Conservation (phyloP, 140 eudicot species). For the Stevia rebaudiana region DNA sequence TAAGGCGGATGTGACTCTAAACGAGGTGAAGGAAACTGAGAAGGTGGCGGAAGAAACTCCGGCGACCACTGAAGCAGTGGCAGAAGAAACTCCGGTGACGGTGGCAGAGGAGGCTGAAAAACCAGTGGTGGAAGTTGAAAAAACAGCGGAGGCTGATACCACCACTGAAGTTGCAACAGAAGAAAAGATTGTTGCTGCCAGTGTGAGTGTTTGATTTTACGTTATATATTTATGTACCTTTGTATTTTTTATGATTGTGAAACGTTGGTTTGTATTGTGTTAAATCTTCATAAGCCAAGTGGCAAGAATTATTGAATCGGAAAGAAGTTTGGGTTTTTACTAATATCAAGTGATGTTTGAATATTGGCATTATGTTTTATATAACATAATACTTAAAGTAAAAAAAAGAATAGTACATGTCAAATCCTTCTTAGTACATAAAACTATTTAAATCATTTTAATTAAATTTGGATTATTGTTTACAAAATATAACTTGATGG, state of each 20-base stretch:
- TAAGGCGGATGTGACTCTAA: not conserved
- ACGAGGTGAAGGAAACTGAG: slow-evolving; percentile 19
- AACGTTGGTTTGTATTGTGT: slow-evolving; percentile 16
- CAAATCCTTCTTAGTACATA: too few relatives aligned
- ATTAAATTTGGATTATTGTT: too few relatives aligned
- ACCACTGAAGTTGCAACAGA: slow-evolving; percentile 23
- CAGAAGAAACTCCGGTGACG: not conserved
- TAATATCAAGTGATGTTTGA: not conserved
- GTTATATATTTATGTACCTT: slow-evolving; percentile 1
- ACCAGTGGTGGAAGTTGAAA: slow-evolving; percentile 10
- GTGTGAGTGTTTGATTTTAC: slow-evolving; percentile 1
- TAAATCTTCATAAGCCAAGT: slow-evolving; percentile 16
- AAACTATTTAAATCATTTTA: too few relatives aligned
- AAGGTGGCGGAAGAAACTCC: slow-evolving; percentile 8
- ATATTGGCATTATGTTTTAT: not conserved
- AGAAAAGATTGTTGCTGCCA: too few relatives aligned
- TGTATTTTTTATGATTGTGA: slow-evolving; percentile 13
- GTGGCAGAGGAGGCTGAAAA: not conserved
- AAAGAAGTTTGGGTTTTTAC: slow-evolving; percentile 10
- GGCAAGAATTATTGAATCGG: slow-evolving; percentile 12
- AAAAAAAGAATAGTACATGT: too few relatives aligned
- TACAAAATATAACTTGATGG: too few relatives aligned
- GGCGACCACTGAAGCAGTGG: not conserved
- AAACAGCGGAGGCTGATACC: slow-evolving; percentile 8
- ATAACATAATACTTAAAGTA: too few relatives aligned